Evolutionary conservation across 2,329 filamentous ascomycete genomes (phyloP).

Genomic region (Hypoxylon sp.): DNA sequence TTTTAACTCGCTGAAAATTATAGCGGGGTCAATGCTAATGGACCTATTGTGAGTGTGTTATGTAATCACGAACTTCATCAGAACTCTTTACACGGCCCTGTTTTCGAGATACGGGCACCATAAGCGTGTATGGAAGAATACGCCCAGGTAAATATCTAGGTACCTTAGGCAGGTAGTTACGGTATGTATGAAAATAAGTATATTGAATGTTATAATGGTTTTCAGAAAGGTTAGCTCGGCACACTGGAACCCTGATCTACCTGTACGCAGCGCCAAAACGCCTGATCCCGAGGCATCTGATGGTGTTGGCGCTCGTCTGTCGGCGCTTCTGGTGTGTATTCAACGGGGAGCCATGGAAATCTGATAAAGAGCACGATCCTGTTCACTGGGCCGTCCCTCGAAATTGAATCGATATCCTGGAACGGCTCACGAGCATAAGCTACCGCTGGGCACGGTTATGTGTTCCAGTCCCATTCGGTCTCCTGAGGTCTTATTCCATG

Average conservation of each 20-base stretch:
- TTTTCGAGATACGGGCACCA: too few species aligned
- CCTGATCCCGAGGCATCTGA: not conserved
- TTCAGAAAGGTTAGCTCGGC: too few species aligned
- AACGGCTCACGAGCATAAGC: constrained; percentile 11
- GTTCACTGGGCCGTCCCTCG: constrained; percentile 1
- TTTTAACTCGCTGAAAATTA: not conserved
- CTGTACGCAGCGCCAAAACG: not conserved
- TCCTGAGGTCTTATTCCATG: too few species aligned
- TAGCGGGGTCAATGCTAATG: not conserved
- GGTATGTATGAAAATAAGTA: too few species aligned
- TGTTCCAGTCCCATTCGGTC: not conserved
- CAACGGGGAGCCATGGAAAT: constrained; percentile 11
- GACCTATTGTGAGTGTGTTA: not conserved
- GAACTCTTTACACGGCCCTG: too few species aligned
- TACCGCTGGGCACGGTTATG: not conserved
- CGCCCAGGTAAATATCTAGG: too few species aligned
- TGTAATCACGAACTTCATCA: not conserved
- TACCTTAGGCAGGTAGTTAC: too few species aligned
- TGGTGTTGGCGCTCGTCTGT: constrained; percentile 9
- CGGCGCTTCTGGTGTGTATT: constrained; percentile 7
- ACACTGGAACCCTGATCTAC: too few species aligned
- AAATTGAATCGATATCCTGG: constrained; percentile 21
- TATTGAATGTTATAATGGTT: too few species aligned
- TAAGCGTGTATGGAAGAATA: too few species aligned
- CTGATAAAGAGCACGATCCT: not conserved